These are phyloP conservation scores for Lindgomyces ingoldianus DNA, from an alignment of 495 filamentous ascomycete species.

Conservation along the genomic window DNA sequence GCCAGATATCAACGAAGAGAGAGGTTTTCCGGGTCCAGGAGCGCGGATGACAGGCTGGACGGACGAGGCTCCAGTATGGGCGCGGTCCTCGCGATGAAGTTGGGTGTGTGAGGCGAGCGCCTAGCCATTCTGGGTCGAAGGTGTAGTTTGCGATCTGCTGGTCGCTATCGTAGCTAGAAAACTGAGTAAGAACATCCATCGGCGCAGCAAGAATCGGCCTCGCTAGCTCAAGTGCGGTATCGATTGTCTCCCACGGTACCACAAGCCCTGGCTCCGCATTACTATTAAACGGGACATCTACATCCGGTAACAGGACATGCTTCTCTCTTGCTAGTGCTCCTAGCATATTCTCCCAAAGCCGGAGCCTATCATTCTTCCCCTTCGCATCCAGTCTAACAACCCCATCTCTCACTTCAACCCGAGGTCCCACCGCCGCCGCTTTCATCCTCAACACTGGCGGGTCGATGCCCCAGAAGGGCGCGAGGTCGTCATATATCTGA, in stretches of 20 bases:
- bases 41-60: slow-evolving; percentile 39
- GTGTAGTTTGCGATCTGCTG: background rate
- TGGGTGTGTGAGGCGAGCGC: slow-evolving; percentile 2
- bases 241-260: slow-evolving; percentile 44
- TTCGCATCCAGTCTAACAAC: slow-evolving; percentile 25
- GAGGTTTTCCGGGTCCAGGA: background rate
- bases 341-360: slow-evolving; percentile 39
- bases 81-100: slow-evolving; percentile 4
- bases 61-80: slow-evolving; percentile 42
- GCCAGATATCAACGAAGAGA: slow-evolving; percentile 26
- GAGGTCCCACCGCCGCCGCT: slow-evolving; percentile 26
- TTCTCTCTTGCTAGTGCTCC: slow-evolving; percentile 18
- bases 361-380: slow-evolving; percentile 29
- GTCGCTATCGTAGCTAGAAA: background rate
- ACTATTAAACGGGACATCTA: slow-evolving; percentile 44
- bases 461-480: slow-evolving; percentile 44
- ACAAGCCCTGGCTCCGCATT: slow-evolving; percentile 44
- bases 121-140: slow-evolving; percentile 36
- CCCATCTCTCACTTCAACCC: slow-evolving; percentile 39
- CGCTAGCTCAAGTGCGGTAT: slow-evolving; percentile 20
- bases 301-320: slow-evolving; percentile 39
- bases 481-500: slow-evolving; percentile 44
- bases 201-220: background rate
- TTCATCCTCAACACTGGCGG: slow-evolving; percentile 33
- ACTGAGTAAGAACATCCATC: slow-evolving; percentile 7